phyloP scores from a whole-genome alignment of 345 rosid species.

The Aethionema arabicum region DNA sequence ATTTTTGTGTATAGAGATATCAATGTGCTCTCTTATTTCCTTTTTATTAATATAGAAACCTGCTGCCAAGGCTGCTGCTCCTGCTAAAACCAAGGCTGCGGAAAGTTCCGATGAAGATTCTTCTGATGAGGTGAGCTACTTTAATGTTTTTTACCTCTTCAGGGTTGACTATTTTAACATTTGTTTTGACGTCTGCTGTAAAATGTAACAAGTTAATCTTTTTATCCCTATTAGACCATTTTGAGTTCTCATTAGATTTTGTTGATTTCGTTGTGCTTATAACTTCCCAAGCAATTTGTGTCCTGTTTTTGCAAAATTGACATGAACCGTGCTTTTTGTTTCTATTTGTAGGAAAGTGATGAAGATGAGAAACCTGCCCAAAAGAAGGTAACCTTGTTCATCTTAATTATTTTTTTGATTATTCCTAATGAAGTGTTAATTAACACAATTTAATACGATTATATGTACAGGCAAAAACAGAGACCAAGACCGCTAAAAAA shows the following conservation, averaged over 20 bases:
- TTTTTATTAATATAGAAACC: slow-evolving; percentile 23
- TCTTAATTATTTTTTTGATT: not conserved
- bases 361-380: slow-evolving; percentile 52
- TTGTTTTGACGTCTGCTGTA: not conserved
- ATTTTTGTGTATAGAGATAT: too few species aligned
- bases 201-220: too few species aligned
- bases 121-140: slow-evolving; percentile 33
- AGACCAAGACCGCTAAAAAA: slow-evolving; percentile 38
- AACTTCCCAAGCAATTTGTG: not conserved
- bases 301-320: not conserved
- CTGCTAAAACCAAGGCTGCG: slow-evolving; percentile 35
- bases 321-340: not conserved
- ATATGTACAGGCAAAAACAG: slow-evolving; percentile 33
- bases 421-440: not conserved
- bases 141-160: not conserved
- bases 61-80: slow-evolving; percentile 37
- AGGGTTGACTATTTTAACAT: not conserved
- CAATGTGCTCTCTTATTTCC: not conserved
- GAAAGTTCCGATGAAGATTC: slow-evolving; percentile 36
- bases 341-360: slow-evolving; percentile 40
- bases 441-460: not conserved
- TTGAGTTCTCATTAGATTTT: too few species aligned
- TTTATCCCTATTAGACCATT: too few species aligned
- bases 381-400: slow-evolving; percentile 43
- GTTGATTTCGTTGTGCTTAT: not conserved